A percentile compares a stretch with the other conserved stretches of the same genome.
These are phyloP conservation scores for Scheffersomyces quercinus DNA, from an alignment of 1,139 yeast species.

Conservation along the genomic window DNA sequence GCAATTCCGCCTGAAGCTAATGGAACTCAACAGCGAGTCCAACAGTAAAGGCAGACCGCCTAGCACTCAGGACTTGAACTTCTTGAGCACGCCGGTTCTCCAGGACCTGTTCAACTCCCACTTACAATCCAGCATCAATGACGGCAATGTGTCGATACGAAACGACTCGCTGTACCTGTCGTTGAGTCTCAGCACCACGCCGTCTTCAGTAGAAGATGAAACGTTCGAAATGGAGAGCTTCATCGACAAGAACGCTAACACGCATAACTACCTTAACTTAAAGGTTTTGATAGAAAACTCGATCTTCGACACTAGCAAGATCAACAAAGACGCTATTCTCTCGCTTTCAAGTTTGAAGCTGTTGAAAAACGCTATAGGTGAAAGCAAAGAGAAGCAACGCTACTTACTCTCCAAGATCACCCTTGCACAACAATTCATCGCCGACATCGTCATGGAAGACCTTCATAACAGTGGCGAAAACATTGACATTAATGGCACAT, in stretches of 20 bases:
- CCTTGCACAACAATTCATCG: slow-evolving; percentile 38
- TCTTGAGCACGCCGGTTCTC: slow-evolving; percentile 24
- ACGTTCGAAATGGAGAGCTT: slow-evolving; percentile 19
- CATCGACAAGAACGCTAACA: slow-evolving; percentile 15
- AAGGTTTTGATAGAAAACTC: slow-evolving; percentile 47
- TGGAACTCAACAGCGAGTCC: slow-evolving; percentile 18
- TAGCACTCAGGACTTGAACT: slow-evolving; percentile 13
- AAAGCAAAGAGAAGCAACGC: slow-evolving; percentile 31
- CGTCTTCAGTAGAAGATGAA: slow-evolving; percentile 10
- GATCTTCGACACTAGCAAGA: slow-evolving; percentile 41
- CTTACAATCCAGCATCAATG: slow-evolving; percentile 36
- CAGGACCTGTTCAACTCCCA: slow-evolving; percentile 39
- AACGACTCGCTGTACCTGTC: slow-evolving; percentile 9
- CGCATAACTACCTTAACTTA: slow-evolving; percentile 39
- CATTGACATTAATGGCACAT: background rate
- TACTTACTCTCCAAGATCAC: slow-evolving; percentile 35
- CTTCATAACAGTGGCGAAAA: background rate
- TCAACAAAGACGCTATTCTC: slow-evolving; percentile 37
- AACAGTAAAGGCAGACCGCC: slow-evolving; percentile 2
- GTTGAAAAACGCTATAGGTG: slow-evolving; percentile 31
- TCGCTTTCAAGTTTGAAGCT: slow-evolving; percentile 30
- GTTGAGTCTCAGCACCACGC: slow-evolving; percentile 18
- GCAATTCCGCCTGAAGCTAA: slow-evolving; percentile 33
- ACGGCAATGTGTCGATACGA: slow-evolving; percentile 21
- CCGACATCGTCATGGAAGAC: slow-evolving; percentile 23